Conservation (phyloP, 1,284 basidiomycete species). For the Ceratobasidium sp. region DNA sequence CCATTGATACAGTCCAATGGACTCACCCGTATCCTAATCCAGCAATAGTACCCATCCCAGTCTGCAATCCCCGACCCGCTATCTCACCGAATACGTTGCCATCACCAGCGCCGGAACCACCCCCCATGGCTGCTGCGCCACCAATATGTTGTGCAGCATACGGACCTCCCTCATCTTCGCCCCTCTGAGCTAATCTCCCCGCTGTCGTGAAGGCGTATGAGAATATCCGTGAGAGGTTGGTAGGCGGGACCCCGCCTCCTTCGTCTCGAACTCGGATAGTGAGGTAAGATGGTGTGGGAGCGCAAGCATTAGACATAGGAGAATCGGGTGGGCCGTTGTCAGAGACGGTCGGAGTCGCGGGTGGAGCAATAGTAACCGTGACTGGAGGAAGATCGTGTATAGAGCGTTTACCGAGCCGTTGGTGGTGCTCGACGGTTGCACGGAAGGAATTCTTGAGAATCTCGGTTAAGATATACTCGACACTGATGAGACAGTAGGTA, state of each 20-base stretch:
- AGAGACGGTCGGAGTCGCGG: constrained; percentile 49
- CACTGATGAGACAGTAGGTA: not conserved
- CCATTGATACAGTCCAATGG: not conserved
- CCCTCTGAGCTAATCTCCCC: constrained; percentile 56
- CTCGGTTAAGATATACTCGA: constrained; percentile 63
- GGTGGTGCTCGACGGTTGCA: constrained; percentile 84
- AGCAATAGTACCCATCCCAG: constrained; percentile 78
- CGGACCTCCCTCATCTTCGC: constrained; percentile 66
- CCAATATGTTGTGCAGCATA: constrained; percentile 78
- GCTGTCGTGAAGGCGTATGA: constrained; percentile 92
- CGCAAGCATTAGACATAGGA: constrained; percentile 24
- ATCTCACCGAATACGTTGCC: constrained; percentile 78
- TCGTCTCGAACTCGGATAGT: constrained; percentile 85
- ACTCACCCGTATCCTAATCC: constrained; percentile 79
- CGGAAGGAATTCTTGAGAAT: constrained; percentile 91
- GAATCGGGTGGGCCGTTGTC: constrained; percentile 56
- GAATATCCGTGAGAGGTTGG: constrained; percentile 82
- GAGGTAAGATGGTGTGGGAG: constrained; percentile 62
- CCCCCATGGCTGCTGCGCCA: constrained; percentile 70
- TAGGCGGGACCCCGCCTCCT: constrained; percentile 82
- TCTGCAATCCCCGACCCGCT: constrained; percentile 77
- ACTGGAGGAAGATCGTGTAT: constrained; percentile 68
- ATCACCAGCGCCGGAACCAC: constrained; percentile 59
- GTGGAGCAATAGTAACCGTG: constrained; percentile 75
- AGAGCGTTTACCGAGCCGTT: constrained; percentile 57